Percentiles rank a stretch among this genome's conserved stretches.
Evolutionary conservation across 176 grass and related monocot genomes (phyloP).

Genomic region (Triticum timopheevii): DNA sequence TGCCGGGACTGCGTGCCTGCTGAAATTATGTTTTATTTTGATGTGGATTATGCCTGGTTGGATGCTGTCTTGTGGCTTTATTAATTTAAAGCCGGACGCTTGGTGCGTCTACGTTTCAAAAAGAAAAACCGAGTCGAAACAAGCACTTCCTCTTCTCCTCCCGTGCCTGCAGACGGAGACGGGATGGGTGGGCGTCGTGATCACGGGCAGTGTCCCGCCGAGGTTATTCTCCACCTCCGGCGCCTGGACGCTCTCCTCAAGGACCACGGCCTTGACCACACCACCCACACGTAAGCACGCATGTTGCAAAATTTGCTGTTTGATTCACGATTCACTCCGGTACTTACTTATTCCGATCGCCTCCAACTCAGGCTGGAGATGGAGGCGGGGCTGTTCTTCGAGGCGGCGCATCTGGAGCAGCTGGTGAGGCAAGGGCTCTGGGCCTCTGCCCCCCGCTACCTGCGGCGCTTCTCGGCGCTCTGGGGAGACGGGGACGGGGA

Average conservation of each 20-base stretch:
- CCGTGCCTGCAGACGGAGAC: background rate
- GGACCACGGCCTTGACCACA: slow-evolving; percentile 1
- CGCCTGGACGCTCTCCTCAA: background rate
- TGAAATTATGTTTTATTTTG: too few relatives aligned
- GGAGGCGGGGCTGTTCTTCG: slow-evolving; percentile 16
- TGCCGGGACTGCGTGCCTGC: too few relatives aligned
- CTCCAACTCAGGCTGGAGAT: slow-evolving; percentile 28
- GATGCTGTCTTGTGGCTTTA: too few relatives aligned
- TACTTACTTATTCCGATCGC: background rate
- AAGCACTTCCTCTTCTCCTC: background rate
- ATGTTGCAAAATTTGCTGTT: background rate
- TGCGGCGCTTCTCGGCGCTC: background rate
- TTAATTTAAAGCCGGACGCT: too few relatives aligned
- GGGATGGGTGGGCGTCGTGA: background rate
- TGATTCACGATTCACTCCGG: background rate
- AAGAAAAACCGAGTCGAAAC: background rate
- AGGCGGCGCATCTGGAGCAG: slow-evolving; percentile 9
- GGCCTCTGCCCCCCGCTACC: background rate
- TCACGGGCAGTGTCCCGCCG: slow-evolving; percentile 2
- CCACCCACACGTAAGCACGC: background rate
- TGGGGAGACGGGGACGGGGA: background rate
- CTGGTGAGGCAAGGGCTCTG: slow-evolving; percentile 1
- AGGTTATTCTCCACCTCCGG: background rate
- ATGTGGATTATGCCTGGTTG: too few relatives aligned
- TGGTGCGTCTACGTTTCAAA: too few relatives aligned